Conservation (phyloP, 1,284 basidiomycete genomes). For the Athelia psychrophila region DNA sequence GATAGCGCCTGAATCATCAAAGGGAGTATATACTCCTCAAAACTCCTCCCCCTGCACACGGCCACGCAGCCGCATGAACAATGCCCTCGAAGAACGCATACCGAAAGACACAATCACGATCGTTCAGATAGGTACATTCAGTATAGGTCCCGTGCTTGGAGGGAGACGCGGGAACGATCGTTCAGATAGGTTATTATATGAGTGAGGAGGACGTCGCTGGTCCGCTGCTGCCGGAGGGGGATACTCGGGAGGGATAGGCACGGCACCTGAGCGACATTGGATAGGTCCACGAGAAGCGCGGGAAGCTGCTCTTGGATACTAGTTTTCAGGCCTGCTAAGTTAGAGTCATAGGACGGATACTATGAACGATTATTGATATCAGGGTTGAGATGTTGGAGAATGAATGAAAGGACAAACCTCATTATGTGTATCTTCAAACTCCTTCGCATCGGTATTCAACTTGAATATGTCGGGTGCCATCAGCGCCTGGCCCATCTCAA, state of each 20-base stretch:
- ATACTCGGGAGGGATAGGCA: conserved; percentile 76
- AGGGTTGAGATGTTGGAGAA: too few relatives aligned
- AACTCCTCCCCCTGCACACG: conserved; percentile 85
- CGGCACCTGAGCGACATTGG: conserved; percentile 74
- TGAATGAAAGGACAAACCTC: conserved; percentile 46
- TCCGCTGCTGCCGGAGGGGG: conserved; percentile 89
- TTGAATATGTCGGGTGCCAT: conserved; percentile 70
- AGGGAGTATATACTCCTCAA: conserved; percentile 91
- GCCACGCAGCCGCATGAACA: conserved; percentile 87
- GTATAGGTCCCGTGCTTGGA: too few relatives aligned
- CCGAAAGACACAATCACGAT: conserved; percentile 89
- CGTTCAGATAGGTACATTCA: too few relatives aligned
- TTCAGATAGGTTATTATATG: conserved; percentile 99
- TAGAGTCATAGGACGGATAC: conserved; percentile 86
- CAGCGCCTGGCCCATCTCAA: conserved; percentile 91
- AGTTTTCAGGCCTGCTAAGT: conserved; percentile 81
- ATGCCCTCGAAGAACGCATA: conserved; percentile 92
- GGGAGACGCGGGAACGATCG: too few relatives aligned
- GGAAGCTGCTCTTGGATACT: conserved; percentile 89
- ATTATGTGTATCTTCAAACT: conserved; percentile 72
- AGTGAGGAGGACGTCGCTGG: conserved; percentile 92
- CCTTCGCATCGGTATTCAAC: conserved; percentile 59
- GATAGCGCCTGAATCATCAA: conserved; percentile 92
- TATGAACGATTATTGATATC: conserved; percentile 29
- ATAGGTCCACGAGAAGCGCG: conserved; percentile 71